phyloP scores from a whole-genome alignment of 257 asterid genomes.

The Cordia subcordata region DNA sequence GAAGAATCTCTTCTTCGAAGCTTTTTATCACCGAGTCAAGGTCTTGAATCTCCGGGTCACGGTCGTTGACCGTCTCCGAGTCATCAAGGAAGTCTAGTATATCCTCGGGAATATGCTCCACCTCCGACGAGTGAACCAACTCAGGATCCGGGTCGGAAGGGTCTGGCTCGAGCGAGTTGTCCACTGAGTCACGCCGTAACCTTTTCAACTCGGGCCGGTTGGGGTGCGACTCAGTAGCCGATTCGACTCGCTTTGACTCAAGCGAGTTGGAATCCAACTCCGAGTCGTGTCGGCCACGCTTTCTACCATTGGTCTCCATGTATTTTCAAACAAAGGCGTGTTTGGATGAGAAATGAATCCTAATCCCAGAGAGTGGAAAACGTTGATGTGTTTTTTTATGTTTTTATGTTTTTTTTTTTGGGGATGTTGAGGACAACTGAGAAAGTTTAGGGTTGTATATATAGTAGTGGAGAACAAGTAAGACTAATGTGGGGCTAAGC shows the following conservation, averaged over 20 bases:
- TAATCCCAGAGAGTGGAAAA: not conserved
- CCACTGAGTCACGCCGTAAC: constrained; percentile 1
- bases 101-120: constrained; percentile 15
- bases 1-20: constrained; percentile 44
- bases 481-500: constrained; percentile 9
- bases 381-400: not conserved
- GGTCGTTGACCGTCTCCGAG: constrained; percentile 12
- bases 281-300: constrained; percentile 28
- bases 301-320: constrained; percentile 8
- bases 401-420: too few relatives aligned
- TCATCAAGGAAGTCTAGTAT: constrained; percentile 35
- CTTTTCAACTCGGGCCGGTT: constrained; percentile 10
- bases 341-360: not conserved
- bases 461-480: constrained; percentile 6
- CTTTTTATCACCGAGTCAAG: constrained; percentile 42
- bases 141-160: not conserved
- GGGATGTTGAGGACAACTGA: constrained; percentile 8
- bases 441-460: constrained; percentile 6
- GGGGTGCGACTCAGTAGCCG: not conserved
- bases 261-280: constrained; percentile 14
- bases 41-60: constrained; percentile 25
- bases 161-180: not conserved
- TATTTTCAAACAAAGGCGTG: constrained; percentile 1
- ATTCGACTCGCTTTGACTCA: constrained; percentile 13
- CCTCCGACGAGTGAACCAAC: constrained; percentile 15